Base-by-base conservation (phyloP, 176 grass and related monocot genomes). In the Cymbopogon citratus region DNA sequence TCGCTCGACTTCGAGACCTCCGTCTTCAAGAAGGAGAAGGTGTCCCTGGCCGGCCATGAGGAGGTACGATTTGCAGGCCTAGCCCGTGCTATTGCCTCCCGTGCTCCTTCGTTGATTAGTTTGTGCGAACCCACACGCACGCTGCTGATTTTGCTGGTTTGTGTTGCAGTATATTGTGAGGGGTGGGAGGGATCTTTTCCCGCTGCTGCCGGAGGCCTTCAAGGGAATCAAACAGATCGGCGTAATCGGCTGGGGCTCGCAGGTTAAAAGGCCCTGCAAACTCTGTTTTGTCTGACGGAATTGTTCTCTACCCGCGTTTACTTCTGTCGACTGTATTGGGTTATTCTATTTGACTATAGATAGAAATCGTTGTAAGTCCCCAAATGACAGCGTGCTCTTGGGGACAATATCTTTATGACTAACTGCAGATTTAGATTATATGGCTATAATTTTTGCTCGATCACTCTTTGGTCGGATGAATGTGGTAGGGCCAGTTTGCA, bases 1-100 rank as follows among this genome's bases (percentile, higher is more conserved):
- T 89, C 83, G 16, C 90, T 97, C 24, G 91, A 93, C 76, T 97
- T 93, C 63, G 84, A 93, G 63, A 93, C 94, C 3, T 85, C 80
- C 5, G 84, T 97, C 9, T 93, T 97, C 85, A 89, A 85, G 41
- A 97, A 93, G 94, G 88, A 93, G 75, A 97, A 97, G 87, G 61
- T 91, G 38, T 86, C 91, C 43, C 79, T 97, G 1, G 84, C 89
- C 1, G 88, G 94, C 18, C 86, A 91, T 18, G 88, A 93, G 7
- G 91, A 97, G 89, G 88, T 97, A 63, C 19, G 80, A 41, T 66
- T 33, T 54, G 23, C 66, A 15, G 33, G 16, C 28, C 12, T 28
- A 28, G 25, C 16, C 41, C 36, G 23, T 16, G 54, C 12, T 39
- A 9, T 39, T 39, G 7, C 38, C 38, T 23, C 25, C 19, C 0